phyloP scores from a whole-genome alignment of 169 alveolate genomes.

The Plasmodium coatneyi region DNA sequence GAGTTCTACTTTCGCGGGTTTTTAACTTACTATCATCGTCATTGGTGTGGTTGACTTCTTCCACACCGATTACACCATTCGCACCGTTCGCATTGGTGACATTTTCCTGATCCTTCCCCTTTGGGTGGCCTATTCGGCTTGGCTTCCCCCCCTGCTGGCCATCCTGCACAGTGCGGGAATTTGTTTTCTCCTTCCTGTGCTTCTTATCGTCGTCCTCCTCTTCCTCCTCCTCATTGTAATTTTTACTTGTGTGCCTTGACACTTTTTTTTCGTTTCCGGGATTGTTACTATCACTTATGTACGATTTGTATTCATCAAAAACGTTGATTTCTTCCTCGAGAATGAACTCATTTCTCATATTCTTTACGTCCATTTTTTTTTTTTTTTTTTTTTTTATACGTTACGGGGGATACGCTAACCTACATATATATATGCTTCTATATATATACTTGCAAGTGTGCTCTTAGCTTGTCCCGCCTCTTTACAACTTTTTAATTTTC shows the following conservation, averaged over 20 bases:
- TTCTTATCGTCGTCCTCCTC: constrained; percentile 14
- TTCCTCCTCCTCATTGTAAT: constrained; percentile 37
- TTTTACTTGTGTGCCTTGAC: constrained; percentile 2
- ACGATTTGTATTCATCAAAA: constrained; percentile 59
- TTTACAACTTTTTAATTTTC: background rate
- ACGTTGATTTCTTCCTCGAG: constrained; percentile 70
- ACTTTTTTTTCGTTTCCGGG: background rate
- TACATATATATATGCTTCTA: background rate
- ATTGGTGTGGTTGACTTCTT: background rate
- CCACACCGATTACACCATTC: background rate
- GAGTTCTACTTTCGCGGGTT: background rate
- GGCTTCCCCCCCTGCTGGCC: background rate
- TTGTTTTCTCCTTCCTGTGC: background rate
- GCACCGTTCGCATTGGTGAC: background rate
- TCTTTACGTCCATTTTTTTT: constrained; percentile 51
- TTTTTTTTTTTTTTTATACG: constrained; percentile 1
- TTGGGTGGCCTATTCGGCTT: background rate
- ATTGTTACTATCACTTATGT: constrained; percentile 56
- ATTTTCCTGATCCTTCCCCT: background rate
- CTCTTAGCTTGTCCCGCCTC: background rate
- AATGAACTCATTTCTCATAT: constrained; percentile 56
- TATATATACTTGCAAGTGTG: background rate
- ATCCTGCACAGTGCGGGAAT: background rate
- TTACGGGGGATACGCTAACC: background rate
- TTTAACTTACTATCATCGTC: background rate